Percentiles rank a stretch among this genome's conserved stretches.
Conservation (phyloP, 2,329 filamentous ascomycete genomes). For the Ophiosphaerella narmari region DNA sequence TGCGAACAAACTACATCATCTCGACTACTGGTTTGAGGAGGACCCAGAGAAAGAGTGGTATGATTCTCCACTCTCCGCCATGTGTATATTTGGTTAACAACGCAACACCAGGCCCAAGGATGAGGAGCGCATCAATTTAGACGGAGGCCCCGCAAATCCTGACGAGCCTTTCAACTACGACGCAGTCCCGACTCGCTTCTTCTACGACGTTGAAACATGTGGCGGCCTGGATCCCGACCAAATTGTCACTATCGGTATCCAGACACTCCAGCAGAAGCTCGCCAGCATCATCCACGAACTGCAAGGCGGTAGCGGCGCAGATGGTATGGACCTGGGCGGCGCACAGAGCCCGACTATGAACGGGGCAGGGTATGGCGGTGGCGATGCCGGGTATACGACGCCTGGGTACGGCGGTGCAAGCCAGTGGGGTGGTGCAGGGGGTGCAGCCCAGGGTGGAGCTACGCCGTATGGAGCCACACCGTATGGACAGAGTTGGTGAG, state of each 20-base stretch:
- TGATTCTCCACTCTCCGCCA: slow-evolving; percentile 38
- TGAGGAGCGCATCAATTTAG: slow-evolving; percentile 79
- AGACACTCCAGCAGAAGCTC: slow-evolving; percentile 86
- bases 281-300: slow-evolving; percentile 74
- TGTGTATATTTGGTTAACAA: not conserved
- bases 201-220: slow-evolving; percentile 89
- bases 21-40: slow-evolving; percentile 93
- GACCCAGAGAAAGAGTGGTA: slow-evolving; percentile 86
- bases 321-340: slow-evolving; percentile 61
- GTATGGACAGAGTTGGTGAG: slow-evolving; percentile 54
- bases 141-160: slow-evolving; percentile 72
- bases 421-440: slow-evolving; percentile 64
- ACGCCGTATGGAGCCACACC: slow-evolving; percentile 66
- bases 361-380: slow-evolving; percentile 59
- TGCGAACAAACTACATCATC: slow-evolving; percentile 90
- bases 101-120: slow-evolving; percentile 70
- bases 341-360: slow-evolving; percentile 66
- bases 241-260: slow-evolving; percentile 87
- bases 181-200: slow-evolving; percentile 82
- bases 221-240: slow-evolving; percentile 87
- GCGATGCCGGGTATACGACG: slow-evolving; percentile 69
- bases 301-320: slow-evolving; percentile 58
- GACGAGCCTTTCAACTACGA: slow-evolving; percentile 91
- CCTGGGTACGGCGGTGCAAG: slow-evolving; percentile 62
- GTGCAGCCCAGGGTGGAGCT: slow-evolving; percentile 43